Evolutionary conservation across 805 yeast genomes (phyloP), one percentile per base, ranked within the genome.

Genomic region (Zygosaccharomyces siamensis): DNA sequence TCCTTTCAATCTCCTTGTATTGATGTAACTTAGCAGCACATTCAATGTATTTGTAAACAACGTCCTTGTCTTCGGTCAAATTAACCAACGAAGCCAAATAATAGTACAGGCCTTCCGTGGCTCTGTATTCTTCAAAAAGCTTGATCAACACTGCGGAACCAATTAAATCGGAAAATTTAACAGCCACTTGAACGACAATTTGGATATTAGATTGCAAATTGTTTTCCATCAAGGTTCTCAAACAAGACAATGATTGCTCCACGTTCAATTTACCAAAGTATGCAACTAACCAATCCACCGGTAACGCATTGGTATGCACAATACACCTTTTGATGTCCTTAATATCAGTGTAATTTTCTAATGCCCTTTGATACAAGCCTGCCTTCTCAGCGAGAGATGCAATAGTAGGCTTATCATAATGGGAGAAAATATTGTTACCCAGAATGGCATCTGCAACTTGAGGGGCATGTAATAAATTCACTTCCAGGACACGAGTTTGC

Each of bases 381-480:
- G 96, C 92, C 71, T 89, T 89, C 72, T 93, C 99, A 69, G 97
- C 83, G 57, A 95, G 77, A 50, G 83, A 78, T 20, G 98, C 99
- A 64, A 93, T 84, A 32, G 95, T 84, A 60, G 95, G 89, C 60
- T 88, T 86, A 69, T 93, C 99, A 69, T 88, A 93, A 66, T 90
- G 97, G 57, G 90, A 81, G 73, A 95, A 93, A 88, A 93, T 92
- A 52, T 84, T 83, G 70, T 92, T 93, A 52, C 97, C 97, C 61
- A 93, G 77, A 57, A 93, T 93, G 18, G 99, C 99, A 71, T 93
- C 99, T 38, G 99, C 99, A 49, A 93, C 99, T 76, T 93, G 99
- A 45, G 99, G 99, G 14, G 99, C 99, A 67, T 90, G 95, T 65
- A 88, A 69, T 66, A 93, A 76, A 69, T 93, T 93, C 58, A 88